Conservation (phyloP, 2,329 filamentous ascomycete genomes). For the Penicillium sp. region DNA sequence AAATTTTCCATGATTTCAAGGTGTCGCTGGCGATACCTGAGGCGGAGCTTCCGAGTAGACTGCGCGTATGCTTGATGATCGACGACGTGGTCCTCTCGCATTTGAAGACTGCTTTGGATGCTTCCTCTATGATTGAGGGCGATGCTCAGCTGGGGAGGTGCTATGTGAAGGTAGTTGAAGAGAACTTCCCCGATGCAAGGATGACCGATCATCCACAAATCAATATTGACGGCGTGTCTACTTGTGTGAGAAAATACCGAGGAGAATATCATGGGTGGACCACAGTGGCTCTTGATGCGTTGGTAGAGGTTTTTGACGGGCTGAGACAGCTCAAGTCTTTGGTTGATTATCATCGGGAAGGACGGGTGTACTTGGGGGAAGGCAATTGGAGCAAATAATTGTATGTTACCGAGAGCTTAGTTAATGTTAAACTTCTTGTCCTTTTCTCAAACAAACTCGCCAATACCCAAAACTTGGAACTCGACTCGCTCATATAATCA, state of each 20-base stretch:
- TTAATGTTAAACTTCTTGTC: too few relatives aligned
- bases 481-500: too few relatives aligned
- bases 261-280: constrained; percentile 28
- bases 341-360: constrained; percentile 26
- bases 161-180: constrained; percentile 32
- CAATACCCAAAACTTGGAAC: too few relatives aligned
- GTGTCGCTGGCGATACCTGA: constrained; percentile 26
- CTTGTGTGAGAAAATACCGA: constrained; percentile 1
- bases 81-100: constrained; percentile 27
- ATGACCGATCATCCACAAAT: constrained; percentile 16
- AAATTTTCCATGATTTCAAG: constrained; percentile 33
- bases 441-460: too few relatives aligned
- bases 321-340: constrained; percentile 26
- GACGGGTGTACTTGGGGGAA: constrained; percentile 25
- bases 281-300: constrained; percentile 24
- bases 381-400: constrained; percentile 22
- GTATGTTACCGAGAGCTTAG: too few relatives aligned
- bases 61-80: constrained; percentile 30
- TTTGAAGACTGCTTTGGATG: constrained; percentile 17
- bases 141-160: constrained; percentile 16
- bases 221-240: neutral
- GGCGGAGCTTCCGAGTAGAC: constrained; percentile 28
- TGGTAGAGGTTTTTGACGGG: constrained; percentile 32
- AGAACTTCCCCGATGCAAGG: constrained; percentile 30
- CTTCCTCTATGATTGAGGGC: constrained; percentile 10